Evolutionary conservation across 345 rosid species (phyloP).

Genomic region (Eucalyptus virginea): DNA sequence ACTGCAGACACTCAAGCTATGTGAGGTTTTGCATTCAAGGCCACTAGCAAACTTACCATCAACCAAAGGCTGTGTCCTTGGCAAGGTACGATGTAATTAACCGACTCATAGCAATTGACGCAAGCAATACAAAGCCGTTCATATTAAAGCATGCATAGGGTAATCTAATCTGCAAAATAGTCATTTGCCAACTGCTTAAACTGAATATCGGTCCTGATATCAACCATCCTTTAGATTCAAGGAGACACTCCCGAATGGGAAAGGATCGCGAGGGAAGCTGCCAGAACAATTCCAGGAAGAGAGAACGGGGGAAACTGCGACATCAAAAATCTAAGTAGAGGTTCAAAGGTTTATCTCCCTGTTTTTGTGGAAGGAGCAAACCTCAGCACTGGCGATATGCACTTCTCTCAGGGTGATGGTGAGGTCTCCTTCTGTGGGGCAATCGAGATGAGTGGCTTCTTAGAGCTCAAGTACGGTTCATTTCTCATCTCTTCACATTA

Average conservation of each 20-base stretch:
- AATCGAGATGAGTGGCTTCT: constrained; percentile 91
- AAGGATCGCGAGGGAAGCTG: constrained; percentile 58
- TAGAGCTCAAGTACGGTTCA: constrained; percentile 58
- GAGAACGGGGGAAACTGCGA: constrained; percentile 98
- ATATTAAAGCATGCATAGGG: background rate
- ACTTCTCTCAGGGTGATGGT: constrained; percentile 96
- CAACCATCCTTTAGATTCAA: constrained; percentile 29
- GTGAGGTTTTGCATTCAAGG: constrained; percentile 74
- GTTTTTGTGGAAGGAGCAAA: constrained; percentile 91
- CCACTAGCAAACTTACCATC: constrained; percentile 77
- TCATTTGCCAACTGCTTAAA: background rate
- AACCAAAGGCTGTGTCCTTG: constrained; percentile 64
- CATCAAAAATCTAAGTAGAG: constrained; percentile 81
- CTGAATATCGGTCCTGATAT: background rate
- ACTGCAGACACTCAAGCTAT: constrained; percentile 26
- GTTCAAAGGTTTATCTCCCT: constrained; percentile 78
- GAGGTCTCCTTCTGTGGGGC: constrained; percentile 95
- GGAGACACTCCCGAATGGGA: constrained; percentile 69
- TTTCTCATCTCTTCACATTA: background rate
- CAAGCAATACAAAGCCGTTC: background rate
- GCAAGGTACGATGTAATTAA: constrained; percentile 22
- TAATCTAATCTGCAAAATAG: background rate
- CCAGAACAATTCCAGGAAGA: constrained; percentile 91
- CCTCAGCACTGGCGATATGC: constrained; percentile 91
- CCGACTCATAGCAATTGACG: background rate